These are phyloP conservation scores for Podospora sp. DNA, from an alignment of 495 filamentous ascomycete species.

Conservation along the genomic window DNA sequence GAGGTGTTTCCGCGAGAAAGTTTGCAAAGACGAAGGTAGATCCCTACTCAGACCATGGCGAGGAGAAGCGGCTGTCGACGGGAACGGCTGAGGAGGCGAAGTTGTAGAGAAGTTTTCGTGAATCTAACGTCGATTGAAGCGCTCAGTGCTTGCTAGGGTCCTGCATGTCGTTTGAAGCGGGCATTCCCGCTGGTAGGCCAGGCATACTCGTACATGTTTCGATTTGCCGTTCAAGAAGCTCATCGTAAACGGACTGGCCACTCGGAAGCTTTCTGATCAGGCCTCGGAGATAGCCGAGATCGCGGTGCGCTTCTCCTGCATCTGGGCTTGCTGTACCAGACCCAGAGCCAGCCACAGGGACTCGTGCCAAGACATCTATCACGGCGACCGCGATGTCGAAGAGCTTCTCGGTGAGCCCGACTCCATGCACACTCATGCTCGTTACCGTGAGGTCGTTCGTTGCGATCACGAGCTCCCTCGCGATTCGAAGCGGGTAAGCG, in stretches of 20 bases:
- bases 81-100: neutral
- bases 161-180: no score
- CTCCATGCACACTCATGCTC: conserved; percentile 62
- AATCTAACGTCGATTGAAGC: no score
- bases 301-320: neutral
- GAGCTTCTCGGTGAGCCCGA: conserved; percentile 61
- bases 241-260: neutral
- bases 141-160: no score
- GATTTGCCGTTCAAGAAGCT: neutral
- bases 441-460: conserved; percentile 55
- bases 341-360: conserved; percentile 22
- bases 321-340: neutral
- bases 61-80: neutral
- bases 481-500: neutral
- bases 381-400: conserved; percentile 61
- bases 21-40: conserved; percentile 2
- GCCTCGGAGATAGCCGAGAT: neutral
- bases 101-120: neutral
- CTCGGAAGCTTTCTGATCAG: neutral
- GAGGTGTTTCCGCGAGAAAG: conserved; percentile 34
- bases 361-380: conserved; percentile 51
- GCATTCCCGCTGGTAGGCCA: no score
- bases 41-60: neutral
- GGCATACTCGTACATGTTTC: neutral
- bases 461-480: conserved; percentile 48